Base-by-base conservation (phyloP, 129 eudicot species). In the Chrysanthemum lavandulifolium region DNA sequence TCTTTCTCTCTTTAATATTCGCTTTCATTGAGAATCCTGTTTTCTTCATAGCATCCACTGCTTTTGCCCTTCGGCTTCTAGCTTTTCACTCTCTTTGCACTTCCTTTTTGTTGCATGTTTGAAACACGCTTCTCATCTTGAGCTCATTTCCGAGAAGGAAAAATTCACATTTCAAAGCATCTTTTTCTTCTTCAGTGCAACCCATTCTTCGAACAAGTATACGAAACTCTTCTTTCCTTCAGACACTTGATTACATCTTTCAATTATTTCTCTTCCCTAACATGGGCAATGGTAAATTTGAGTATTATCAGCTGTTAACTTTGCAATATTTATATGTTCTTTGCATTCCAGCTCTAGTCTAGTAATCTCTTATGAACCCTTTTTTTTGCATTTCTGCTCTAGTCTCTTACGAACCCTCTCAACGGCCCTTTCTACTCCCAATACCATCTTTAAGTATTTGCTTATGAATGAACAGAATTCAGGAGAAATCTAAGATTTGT, bases 31-130 rank as follows among this genome's bases (percentile, higher is more conserved):
- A 93, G 83, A 69, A 67, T 67, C 76, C 47, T 78, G 79, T 90
- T 94, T 68, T 94, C 96, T 74, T 79, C 86, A 78, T 94, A 68
- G 70, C 80, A 33, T 67, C 71, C 10, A 62, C 52, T 13, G 13
- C 76, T 82, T 84, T 57, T 87, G 90, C 72, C 92, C 86, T 33
- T 89, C 97, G 19, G 86, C 81, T 78, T 89, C 98, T 68, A 93
- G 76, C 60, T 80, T 80, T 40, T 40, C 47, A 40, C 47, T 7
- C 45, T 40, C 45, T 40, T 40, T 40, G 45, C 45, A 40, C 45
- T 40, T 40, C 45, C 10, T 40, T 40, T 40, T 10, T 40, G 47
- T 71, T 86, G 82, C 78, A 79, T 86, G 48, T 82, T 73, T 16
- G 82, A 78, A 61, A 76, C 82, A 27, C 90, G 75, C 69, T 74